Percentiles rank a stretch among this genome's conserved stretches.
phyloP scores from a whole-genome alignment of 106 monocot species.

The Allium cepa region DNA sequence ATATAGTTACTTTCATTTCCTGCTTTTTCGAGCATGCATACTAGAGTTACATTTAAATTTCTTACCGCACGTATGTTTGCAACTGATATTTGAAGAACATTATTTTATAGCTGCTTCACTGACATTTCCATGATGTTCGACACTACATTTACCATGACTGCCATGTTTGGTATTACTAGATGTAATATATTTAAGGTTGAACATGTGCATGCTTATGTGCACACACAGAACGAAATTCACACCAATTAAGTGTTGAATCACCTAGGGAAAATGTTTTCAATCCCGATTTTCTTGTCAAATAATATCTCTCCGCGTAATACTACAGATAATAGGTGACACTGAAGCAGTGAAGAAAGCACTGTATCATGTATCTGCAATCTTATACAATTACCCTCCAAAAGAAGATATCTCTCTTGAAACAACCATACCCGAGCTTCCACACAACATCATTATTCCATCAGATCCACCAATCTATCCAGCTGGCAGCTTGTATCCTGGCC shows the following conservation, averaged over 20 bases:
- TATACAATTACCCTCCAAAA: constrained; percentile 85
- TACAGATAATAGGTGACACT: neutral
- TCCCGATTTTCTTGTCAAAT: neutral
- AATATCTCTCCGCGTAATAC: neutral
- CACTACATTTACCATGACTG: neutral
- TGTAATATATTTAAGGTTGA: neutral
- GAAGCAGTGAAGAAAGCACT: constrained; percentile 56
- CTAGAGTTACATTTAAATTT: no score
- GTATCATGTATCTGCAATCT: constrained; percentile 60
- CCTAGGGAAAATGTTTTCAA: no score
- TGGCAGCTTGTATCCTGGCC: constrained; percentile 41
- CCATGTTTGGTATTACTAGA: neutral
- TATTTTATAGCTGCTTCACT: no score
- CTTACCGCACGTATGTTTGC: no score
- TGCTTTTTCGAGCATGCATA: neutral
- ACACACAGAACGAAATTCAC: neutral
- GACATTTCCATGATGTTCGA: no score
- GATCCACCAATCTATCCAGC: constrained; percentile 73
- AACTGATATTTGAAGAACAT: no score
- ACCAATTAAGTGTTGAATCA: no score
- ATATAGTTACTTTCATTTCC: neutral
- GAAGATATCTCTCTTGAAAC: constrained; percentile 91
- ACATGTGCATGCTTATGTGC: neutral
- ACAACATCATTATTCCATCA: constrained; percentile 81
- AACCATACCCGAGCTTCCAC: constrained; percentile 39